phyloP scores from a whole-genome alignment of 1,284 basidiomycete genomes.

The Ganoderma multipileum region DNA sequence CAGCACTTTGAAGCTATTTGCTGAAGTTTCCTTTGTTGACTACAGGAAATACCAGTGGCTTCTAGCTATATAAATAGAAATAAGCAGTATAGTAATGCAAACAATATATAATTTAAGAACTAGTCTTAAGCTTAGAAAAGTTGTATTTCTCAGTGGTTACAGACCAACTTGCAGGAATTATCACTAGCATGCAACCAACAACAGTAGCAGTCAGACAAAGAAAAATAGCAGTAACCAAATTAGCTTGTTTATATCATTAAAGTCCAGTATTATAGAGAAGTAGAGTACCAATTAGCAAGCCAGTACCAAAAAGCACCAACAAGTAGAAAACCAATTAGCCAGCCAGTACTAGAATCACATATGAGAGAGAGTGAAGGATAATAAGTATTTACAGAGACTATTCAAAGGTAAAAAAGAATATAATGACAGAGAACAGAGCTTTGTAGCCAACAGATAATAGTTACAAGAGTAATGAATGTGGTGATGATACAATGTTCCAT shows the following conservation, averaged over 20 bases:
- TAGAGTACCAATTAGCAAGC: background rate
- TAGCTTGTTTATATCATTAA: background rate
- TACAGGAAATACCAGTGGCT: background rate
- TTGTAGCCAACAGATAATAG: background rate
- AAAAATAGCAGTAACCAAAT: background rate
- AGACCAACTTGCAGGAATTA: background rate
- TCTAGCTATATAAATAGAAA: background rate
- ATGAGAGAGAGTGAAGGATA: background rate
- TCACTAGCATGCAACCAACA: background rate
- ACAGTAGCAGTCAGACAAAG: background rate
- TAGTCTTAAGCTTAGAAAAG: background rate
- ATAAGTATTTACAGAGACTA: background rate
- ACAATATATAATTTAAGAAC: background rate
- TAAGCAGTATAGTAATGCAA: background rate
- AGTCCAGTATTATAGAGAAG: background rate
- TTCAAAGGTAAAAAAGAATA: background rate
- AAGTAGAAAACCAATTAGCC: background rate
- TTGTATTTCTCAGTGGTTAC: background rate
- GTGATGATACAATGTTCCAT: background rate
- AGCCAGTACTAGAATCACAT: background rate
- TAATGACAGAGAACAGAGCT: background rate
- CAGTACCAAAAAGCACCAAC: background rate
- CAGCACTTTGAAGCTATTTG: background rate
- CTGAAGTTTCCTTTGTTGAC: background rate
- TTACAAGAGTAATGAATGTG: no score